A percentile compares a stretch with the other conserved stretches of the same genome.
Conservation (phyloP, 371 early-diverging fungal genomes). For the Basidiobolus meristosporus region DNA sequence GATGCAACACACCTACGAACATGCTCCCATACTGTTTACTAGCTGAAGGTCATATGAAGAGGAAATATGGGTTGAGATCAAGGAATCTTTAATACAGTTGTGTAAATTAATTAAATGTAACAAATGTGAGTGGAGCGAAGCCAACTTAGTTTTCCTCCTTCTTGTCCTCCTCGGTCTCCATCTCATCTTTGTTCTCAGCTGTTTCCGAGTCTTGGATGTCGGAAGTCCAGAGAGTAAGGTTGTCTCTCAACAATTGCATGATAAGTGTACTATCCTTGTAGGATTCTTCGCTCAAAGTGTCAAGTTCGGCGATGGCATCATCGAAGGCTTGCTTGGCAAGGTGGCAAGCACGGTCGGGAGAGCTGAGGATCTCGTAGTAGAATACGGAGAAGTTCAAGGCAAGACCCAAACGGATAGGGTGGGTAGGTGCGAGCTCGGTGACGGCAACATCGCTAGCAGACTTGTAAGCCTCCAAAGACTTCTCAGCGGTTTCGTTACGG, state of each 20-base stretch:
- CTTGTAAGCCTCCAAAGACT: slow-evolving; percentile 93
- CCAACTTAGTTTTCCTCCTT: no score
- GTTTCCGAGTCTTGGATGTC: slow-evolving; percentile 64
- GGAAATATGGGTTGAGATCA: no score
- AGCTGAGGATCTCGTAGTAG: slow-evolving; percentile 99
- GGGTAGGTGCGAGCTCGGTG: slow-evolving; percentile 87
- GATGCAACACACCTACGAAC: no score
- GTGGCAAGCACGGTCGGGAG: slow-evolving; percentile 96
- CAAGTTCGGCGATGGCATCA: slow-evolving; percentile 98
- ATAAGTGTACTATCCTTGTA: slow-evolving; percentile 99
- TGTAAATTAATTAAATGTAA: no score
- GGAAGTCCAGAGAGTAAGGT: slow-evolving; percentile 98
- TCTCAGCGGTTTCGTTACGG: slow-evolving; percentile 71
- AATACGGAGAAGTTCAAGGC: slow-evolving; percentile 99
- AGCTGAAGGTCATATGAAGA: no score
- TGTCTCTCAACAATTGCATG: slow-evolving; percentile 99
- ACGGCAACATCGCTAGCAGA: slow-evolving; percentile 88
- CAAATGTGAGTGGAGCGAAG: no score
- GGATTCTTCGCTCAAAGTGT: slow-evolving; percentile 95
- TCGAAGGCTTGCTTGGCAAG: slow-evolving; percentile 98
- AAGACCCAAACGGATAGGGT: slow-evolving; percentile 98
- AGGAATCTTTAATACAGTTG: no score
- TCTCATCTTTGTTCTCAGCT: no score
- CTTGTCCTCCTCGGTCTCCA: no score
- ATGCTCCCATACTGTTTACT: no score